A percentile compares a stretch with the other conserved stretches of the same genome.
phyloP scores from a whole-genome alignment of 805 yeast genomes.

The Pichia cabralensis region DNA sequence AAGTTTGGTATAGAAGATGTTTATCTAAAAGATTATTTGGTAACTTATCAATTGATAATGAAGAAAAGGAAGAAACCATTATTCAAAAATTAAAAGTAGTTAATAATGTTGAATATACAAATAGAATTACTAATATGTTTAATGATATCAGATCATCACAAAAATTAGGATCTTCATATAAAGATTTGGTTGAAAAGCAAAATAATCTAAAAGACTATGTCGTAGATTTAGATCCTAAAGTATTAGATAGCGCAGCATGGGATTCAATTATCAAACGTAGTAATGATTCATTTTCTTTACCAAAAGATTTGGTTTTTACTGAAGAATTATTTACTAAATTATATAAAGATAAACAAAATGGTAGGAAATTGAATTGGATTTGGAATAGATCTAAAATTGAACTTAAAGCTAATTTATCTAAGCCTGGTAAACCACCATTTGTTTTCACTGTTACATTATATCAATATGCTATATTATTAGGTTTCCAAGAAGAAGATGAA shows the following conservation, averaged over 20 bases:
- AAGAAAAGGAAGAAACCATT: conserved; percentile 74
- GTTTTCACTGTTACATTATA: conserved; percentile 71
- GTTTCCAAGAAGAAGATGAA: conserved; percentile 64
- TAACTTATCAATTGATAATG: conserved; percentile 78
- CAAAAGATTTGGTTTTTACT: conserved; percentile 54
- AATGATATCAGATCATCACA: conserved; percentile 82
- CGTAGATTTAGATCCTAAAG: conserved; percentile 24
- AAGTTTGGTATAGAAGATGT: conserved; percentile 80
- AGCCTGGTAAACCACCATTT: conserved; percentile 74
- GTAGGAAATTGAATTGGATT: conserved; percentile 88
- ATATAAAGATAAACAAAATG: conserved; percentile 69
- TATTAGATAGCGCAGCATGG: conserved; percentile 26
- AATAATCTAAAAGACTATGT: conserved; percentile 10
- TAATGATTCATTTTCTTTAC: conserved; percentile 46
- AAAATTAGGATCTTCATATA: conserved; percentile 46
- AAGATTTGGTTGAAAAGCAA: conserved; percentile 15
- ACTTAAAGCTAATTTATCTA: conserved; percentile 73
- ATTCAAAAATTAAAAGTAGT: conserved; percentile 81
- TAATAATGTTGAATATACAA: conserved; percentile 86
- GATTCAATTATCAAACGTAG: conserved; percentile 21
- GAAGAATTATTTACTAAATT: conserved; percentile 57
- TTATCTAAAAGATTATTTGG: conserved; percentile 71
- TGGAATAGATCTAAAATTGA: conserved; percentile 95
- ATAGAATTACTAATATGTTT: conserved; percentile 92
- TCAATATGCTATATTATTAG: conserved; percentile 77